phyloP scores from a whole-genome alignment of 352 stramenopile genomes.

The Stephanocyclus meneghinianus region DNA sequence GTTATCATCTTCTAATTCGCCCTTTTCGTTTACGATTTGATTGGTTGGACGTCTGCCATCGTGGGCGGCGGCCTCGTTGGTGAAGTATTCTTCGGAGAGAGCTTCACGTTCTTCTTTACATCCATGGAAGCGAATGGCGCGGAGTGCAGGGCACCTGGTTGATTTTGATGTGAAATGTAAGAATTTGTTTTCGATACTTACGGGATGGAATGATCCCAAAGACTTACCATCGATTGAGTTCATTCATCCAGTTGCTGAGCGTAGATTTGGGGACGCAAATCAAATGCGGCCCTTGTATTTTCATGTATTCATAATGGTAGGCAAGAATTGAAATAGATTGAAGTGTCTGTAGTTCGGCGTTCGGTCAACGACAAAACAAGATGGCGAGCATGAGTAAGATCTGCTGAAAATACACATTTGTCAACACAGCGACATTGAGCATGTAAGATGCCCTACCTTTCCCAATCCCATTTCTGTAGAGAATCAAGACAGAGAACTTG shows the following conservation, averaged over 20 bases:
- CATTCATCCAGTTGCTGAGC: constrained; percentile 98
- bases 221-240: constrained; percentile 90
- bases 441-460: not conserved
- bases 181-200: not conserved
- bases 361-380: too few species aligned
- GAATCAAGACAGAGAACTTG: too few species aligned
- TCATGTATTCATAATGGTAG: constrained; percentile 87
- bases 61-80: constrained; percentile 74
- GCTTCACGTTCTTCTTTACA: constrained; percentile 90
- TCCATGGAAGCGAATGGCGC: constrained; percentile 97
- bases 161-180: not conserved
- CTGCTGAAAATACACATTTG: not conserved
- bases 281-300: constrained; percentile 93
- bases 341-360: constrained; percentile 88
- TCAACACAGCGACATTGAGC: not conserved
- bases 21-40: constrained; percentile 73
- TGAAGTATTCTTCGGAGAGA: constrained; percentile 83
- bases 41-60: constrained; percentile 76
- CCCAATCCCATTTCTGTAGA: constrained; percentile 86
- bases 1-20: constrained; percentile 79
- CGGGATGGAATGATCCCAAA: not conserved
- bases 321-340: constrained; percentile 98
- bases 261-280: constrained; percentile 98
- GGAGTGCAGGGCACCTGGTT: constrained; percentile 87
- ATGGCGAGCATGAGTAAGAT: too few species aligned